A percentile compares a stretch with the other conserved stretches of the same genome.
Conservation (phyloP, 352 stramenopile genomes). For the Globisporangium paddicum region DNA sequence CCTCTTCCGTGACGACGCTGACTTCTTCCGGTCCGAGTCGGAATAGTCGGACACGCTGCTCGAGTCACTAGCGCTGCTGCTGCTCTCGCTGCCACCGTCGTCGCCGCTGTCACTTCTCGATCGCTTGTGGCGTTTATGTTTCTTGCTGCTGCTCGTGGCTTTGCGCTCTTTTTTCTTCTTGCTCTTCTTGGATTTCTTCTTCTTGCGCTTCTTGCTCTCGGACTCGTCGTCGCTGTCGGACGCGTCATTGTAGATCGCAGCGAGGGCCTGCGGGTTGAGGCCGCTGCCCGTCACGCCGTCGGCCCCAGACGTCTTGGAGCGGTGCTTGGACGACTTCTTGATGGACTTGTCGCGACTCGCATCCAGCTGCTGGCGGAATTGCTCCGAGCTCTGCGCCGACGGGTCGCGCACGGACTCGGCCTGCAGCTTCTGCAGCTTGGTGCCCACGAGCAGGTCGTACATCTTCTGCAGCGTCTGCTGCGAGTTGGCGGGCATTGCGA, state of each 20-base stretch:
- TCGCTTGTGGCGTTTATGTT: constrained; percentile 14
- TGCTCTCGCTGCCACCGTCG: constrained; percentile 1
- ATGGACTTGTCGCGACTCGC: constrained; percentile 60
- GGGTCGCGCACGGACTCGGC: constrained; percentile 42
- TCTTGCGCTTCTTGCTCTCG: constrained; percentile 14
- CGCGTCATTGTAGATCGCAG: constrained; percentile 43
- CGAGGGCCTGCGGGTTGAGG: constrained; percentile 67
- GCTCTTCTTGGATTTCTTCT: constrained; percentile 28
- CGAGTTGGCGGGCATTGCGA: constrained; percentile 38
- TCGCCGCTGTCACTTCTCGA: constrained; percentile 17
- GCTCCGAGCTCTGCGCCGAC: constrained; percentile 29
- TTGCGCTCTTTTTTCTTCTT: constrained; percentile 51
- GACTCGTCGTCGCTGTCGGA: constrained; percentile 30
- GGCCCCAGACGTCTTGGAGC: constrained; percentile 18
- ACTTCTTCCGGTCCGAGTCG: constrained; percentile 16
- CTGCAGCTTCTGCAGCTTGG: constrained; percentile 71
- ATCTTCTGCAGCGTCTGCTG: constrained; percentile 72
- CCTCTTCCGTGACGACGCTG: constrained; percentile 21
- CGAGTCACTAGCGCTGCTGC: constrained; percentile 1
- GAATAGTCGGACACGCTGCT: constrained; percentile 18
- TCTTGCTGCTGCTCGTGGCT: constrained; percentile 16
- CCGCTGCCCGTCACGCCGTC: constrained; percentile 29
- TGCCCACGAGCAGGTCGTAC: constrained; percentile 64
- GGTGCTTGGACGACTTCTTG: constrained; percentile 42
- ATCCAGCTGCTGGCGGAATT: constrained; percentile 64